A percentile compares a stretch with the other conserved stretches of the same genome.
Evolutionary conservation across 192 early-diverging fungal genomes (phyloP).

Genomic region (Funneliformis geosporum): DNA sequence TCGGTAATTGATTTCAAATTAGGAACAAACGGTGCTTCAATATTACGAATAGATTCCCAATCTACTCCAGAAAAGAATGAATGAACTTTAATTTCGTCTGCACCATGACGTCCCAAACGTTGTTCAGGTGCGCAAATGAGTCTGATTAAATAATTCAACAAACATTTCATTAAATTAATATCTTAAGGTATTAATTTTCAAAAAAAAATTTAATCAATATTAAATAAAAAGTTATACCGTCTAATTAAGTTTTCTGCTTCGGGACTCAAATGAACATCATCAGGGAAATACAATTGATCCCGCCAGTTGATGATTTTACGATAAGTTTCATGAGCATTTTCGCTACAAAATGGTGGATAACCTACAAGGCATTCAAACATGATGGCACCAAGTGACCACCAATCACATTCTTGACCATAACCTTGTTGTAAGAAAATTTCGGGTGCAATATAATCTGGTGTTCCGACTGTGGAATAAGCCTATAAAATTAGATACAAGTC

Average conservation of each 20-base stretch:
- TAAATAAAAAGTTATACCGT: slow-evolving; percentile 48
- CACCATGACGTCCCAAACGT: slow-evolving; percentile 80
- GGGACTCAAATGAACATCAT: slow-evolving; percentile 86
- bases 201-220: background rate
- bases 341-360: slow-evolving; percentile 97
- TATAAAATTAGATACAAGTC: slow-evolving; percentile 23
- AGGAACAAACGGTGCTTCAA: slow-evolving; percentile 91
- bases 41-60: slow-evolving; percentile 82
- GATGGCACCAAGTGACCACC: slow-evolving; percentile 99
- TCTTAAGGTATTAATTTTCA: background rate
- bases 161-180: background rate
- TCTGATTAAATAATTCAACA: slow-evolving; percentile 38
- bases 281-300: slow-evolving; percentile 87
- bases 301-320: slow-evolving; percentile 98
- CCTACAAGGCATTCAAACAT: slow-evolving; percentile 99
- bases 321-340: slow-evolving; percentile 95
- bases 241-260: slow-evolving; percentile 93
- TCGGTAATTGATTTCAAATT: slow-evolving; percentile 92
- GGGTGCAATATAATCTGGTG: slow-evolving; percentile 93
- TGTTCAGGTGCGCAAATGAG: slow-evolving; percentile 86
- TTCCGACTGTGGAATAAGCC: slow-evolving; percentile 98
- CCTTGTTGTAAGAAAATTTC: slow-evolving; percentile 95
- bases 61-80: slow-evolving; percentile 94
- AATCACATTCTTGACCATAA: slow-evolving; percentile 98
- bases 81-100: slow-evolving; percentile 85